A percentile compares a stretch with the other conserved stretches of the same genome.
phyloP scores from a whole-genome alignment of 2,329 filamentous ascomycete genomes.

The Helminthosporium solani region DNA sequence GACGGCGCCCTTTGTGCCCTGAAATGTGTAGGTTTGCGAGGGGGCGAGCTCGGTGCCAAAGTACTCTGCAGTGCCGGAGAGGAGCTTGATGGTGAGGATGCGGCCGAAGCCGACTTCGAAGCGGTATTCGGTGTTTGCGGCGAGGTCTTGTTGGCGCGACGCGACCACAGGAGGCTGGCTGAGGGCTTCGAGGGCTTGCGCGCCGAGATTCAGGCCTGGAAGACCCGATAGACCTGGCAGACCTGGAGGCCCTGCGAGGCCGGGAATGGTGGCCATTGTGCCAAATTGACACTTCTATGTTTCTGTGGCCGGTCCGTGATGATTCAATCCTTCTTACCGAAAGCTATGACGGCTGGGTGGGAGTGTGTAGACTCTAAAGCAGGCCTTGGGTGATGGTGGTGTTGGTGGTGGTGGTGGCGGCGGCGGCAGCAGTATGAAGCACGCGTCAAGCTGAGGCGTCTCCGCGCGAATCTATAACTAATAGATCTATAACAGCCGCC shows the following conservation, averaged over 20 bases:
- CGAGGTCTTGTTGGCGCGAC: constrained; percentile 44
- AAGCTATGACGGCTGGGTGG: no score
- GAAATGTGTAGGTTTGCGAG: constrained; percentile 77
- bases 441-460: no score
- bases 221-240: no score
- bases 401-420: no score
- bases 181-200: constrained; percentile 30
- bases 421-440: no score
- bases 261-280: not conserved
- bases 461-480: no score
- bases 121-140: constrained; percentile 49
- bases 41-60: constrained; percentile 91
- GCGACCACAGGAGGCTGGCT: constrained; percentile 21
- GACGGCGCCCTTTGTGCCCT: constrained; percentile 80
- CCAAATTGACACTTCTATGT: no score
- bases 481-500: no score
- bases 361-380: no score
- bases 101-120: constrained; percentile 43
- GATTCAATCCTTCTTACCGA: no score
- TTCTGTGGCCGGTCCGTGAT: no score
- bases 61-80: constrained; percentile 83
- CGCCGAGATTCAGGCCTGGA: constrained; percentile 49
- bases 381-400: no score
- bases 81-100: constrained; percentile 56
- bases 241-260: constrained; percentile 1